Evolutionary conservation across 495 filamentous ascomycete genomes (phyloP).

Genomic region (Penicillium odoratum): DNA sequence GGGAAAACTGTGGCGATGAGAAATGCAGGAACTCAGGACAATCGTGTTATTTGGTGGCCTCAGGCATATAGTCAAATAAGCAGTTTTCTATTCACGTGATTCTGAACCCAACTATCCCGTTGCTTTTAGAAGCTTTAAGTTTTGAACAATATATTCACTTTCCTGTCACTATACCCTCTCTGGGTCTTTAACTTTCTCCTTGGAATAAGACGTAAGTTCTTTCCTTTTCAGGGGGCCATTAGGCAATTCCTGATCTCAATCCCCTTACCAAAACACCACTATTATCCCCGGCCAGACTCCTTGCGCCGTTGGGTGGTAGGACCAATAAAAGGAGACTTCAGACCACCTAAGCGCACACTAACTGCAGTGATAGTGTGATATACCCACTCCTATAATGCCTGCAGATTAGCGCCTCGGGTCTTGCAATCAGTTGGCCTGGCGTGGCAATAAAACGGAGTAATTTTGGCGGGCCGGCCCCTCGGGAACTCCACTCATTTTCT

Average conservation of each 20-base stretch:
- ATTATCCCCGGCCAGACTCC: not conserved
- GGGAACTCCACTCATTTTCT: not conserved
- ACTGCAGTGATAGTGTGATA: slow-evolving; percentile 9
- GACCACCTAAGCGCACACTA: not conserved
- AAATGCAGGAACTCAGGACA: not conserved
- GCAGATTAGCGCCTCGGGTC: not conserved
- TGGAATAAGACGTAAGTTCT: not conserved
- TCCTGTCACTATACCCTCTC: not conserved
- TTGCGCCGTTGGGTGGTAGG: slow-evolving; percentile 4
- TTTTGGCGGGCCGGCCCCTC: not conserved
- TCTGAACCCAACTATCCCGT: not conserved
- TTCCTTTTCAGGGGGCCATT: not conserved
- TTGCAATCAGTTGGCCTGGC: not conserved
- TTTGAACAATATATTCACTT: too few relatives aligned
- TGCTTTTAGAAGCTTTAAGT: not conserved
- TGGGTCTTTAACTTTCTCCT: not conserved
- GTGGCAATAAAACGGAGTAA: slow-evolving; percentile 2
- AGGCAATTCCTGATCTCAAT: not conserved
- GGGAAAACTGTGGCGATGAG: slow-evolving; percentile 4
- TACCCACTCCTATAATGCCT: not conserved
- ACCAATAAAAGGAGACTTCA: not conserved
- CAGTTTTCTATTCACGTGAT: slow-evolving; percentile 2
- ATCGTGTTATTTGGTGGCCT: slow-evolving; percentile 17
- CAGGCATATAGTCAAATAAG: slow-evolving; percentile 24
- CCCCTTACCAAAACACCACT: not conserved